A percentile compares a stretch with the other conserved stretches of the same genome.
Conservation (phyloP, 2,329 filamentous ascomycete genomes). For the Exophiala xenobiotica region DNA sequence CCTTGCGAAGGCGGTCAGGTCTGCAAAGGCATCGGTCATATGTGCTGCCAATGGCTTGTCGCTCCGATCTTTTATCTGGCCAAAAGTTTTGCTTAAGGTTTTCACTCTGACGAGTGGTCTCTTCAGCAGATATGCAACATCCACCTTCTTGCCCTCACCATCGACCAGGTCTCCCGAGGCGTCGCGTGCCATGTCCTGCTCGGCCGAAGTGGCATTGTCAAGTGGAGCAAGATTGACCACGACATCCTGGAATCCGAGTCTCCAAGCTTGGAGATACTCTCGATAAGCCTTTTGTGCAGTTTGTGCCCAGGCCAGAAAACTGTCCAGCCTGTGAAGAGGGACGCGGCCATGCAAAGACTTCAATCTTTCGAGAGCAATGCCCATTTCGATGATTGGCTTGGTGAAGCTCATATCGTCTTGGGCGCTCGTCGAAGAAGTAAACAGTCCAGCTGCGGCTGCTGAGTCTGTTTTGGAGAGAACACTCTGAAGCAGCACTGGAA, state of each 20-base stretch:
- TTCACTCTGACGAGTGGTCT: slow-evolving; percentile 84
- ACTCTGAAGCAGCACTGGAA: slow-evolving; percentile 84
- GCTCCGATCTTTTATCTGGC: slow-evolving; percentile 51
- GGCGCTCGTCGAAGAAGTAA: slow-evolving; percentile 56
- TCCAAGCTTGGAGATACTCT: slow-evolving; percentile 84
- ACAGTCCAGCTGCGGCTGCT: slow-evolving; percentile 64
- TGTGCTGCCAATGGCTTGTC: slow-evolving; percentile 54
- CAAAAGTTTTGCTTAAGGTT: slow-evolving; percentile 79
- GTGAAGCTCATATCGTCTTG: slow-evolving; percentile 65
- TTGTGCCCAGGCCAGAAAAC: slow-evolving; percentile 78
- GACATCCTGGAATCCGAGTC: slow-evolving; percentile 89
- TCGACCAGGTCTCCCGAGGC: slow-evolving; percentile 63
- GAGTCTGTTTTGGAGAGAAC: slow-evolving; percentile 72
- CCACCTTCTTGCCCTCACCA: slow-evolving; percentile 80
- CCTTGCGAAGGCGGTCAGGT: slow-evolving; percentile 72
- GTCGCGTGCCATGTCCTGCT: slow-evolving; percentile 58
- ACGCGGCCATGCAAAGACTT: slow-evolving; percentile 77
- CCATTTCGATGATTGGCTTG: slow-evolving; percentile 91
- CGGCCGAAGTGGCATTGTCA: slow-evolving; percentile 54
- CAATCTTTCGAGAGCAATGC: slow-evolving; percentile 80
- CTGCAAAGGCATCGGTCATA: slow-evolving; percentile 64
- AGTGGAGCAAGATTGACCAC: slow-evolving; percentile 86
- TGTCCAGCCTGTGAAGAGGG: slow-evolving; percentile 68
- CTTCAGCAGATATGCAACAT: slow-evolving; percentile 90
- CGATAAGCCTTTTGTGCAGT: slow-evolving; percentile 75